phyloP scores from a whole-genome alignment of 257 asterid genomes.

The Echites panduratus region DNA sequence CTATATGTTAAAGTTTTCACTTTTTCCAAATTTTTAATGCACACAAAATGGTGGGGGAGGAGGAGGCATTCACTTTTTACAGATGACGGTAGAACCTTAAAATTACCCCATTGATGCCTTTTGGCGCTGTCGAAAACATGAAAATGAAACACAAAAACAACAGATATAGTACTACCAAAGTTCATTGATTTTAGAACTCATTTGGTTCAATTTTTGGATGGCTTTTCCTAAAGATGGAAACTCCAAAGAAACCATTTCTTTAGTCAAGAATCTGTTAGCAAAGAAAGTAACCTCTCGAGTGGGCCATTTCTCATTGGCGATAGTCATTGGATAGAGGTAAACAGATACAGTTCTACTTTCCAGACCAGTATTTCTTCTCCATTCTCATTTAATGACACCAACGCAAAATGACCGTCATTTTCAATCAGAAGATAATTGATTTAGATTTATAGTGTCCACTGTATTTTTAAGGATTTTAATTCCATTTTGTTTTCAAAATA shows the following conservation, averaged over 20 bases:
- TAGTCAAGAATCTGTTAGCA: slow-evolving; percentile 16
- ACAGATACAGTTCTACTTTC: neutral
- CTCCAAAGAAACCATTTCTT: slow-evolving; percentile 18
- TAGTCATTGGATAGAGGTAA: slow-evolving; percentile 26
- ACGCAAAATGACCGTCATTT: slow-evolving; percentile 18
- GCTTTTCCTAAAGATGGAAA: slow-evolving; percentile 18
- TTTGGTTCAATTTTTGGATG: slow-evolving; percentile 31
- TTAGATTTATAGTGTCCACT: slow-evolving; percentile 2
- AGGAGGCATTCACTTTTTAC: slow-evolving; percentile 1
- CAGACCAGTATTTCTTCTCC: slow-evolving; percentile 12
- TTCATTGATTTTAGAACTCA: neutral
- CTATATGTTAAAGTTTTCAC: neutral
- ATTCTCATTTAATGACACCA: slow-evolving; percentile 16
- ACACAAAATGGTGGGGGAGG: no score
- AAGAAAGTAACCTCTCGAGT: slow-evolving; percentile 24
- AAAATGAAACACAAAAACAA: no score
- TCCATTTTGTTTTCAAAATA: slow-evolving; percentile 15
- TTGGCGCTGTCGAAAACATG: neutral
- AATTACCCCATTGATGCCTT: neutral
- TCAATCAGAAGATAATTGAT: no score
- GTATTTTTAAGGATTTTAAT: neutral
- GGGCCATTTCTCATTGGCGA: slow-evolving; percentile 27
- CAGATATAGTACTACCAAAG: no score
- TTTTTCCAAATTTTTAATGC: no score
- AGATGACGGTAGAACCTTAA: neutral